A percentile compares a stretch with the other conserved stretches of the same genome.
Conservation (phyloP, 116 monocot genomes). For the Iris pallida region DNA sequence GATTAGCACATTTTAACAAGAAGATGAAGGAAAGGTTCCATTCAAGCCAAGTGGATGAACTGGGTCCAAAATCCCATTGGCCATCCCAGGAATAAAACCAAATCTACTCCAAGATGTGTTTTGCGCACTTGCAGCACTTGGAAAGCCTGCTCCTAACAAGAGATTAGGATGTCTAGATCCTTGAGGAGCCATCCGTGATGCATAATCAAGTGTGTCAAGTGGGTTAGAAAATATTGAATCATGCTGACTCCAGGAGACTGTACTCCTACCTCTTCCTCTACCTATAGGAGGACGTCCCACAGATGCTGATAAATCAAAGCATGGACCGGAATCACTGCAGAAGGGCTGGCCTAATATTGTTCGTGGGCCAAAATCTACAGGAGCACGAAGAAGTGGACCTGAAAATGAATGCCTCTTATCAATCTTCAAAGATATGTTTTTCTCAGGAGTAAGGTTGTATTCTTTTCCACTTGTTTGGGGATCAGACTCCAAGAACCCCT, state of each 20-base stretch:
- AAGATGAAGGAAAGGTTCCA: constrained; percentile 48
- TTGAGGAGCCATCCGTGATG: constrained; percentile 60
- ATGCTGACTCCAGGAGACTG: constrained; percentile 49
- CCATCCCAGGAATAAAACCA: constrained; percentile 86
- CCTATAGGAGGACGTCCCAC: constrained; percentile 36
- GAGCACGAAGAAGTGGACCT: constrained; percentile 7
- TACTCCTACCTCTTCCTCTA: constrained; percentile 75
- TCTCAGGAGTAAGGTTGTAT: constrained; percentile 28
- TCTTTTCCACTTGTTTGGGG: constrained; percentile 34
- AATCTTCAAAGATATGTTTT: constrained; percentile 32
- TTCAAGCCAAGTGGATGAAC: constrained; percentile 65
- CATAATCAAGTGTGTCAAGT: constrained; percentile 59
- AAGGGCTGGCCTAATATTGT: constrained; percentile 35
- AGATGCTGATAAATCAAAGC: constrained; percentile 46
- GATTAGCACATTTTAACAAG: too few species aligned
- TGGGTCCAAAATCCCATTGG: constrained; percentile 74
- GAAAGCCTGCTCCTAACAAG: constrained; percentile 52
- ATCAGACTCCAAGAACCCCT: constrained; percentile 22
- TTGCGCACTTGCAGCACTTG: constrained; percentile 52
- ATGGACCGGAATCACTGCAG: constrained; percentile 25
- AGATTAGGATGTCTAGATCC: constrained; percentile 53
- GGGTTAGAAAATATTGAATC: constrained; percentile 64
- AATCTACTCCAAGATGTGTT: constrained; percentile 76
- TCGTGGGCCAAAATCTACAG: constrained; percentile 31
- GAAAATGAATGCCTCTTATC: constrained; percentile 37